phyloP scores from a whole-genome alignment of 2,329 filamentous ascomycete species.

The Colletotrichum sp. region DNA sequence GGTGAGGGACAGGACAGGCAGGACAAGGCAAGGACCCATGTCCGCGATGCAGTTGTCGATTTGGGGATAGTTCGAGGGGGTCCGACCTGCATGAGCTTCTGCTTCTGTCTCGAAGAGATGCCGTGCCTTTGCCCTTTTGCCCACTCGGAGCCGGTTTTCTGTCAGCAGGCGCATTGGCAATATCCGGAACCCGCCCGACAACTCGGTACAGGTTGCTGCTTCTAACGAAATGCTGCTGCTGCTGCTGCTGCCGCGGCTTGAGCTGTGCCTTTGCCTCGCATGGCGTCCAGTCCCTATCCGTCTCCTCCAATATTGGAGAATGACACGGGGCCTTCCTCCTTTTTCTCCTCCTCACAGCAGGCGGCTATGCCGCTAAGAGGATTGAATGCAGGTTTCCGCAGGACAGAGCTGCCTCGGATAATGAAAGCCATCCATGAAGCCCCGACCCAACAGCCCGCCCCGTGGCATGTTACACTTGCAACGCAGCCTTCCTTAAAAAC shows the following conservation, averaged over 20 bases:
- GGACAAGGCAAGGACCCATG: not conserved
- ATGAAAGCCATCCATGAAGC: not conserved
- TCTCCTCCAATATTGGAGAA: not conserved
- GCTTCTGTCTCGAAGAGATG: not conserved
- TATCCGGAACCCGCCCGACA: conserved; percentile 19
- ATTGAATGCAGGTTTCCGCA: conserved; percentile 5
- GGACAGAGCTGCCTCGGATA: not conserved
- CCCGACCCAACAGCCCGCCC: not conserved
- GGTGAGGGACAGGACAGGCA: not conserved
- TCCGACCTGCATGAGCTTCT: conserved; percentile 6
- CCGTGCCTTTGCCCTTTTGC: not conserved
- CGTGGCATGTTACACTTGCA: not conserved
- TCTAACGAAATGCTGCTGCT: not conserved
- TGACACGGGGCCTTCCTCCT: not conserved
- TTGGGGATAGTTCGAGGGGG: conserved; percentile 9
- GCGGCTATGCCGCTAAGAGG: not conserved
- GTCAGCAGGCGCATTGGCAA: not conserved
- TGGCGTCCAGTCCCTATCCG: not conserved
- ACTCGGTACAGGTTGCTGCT: not conserved
- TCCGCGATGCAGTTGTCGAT: conserved; percentile 18
- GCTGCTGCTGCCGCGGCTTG: not conserved
- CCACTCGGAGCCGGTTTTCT: conserved; percentile 4
- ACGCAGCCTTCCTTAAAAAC: not conserved
- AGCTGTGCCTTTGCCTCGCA: not conserved
- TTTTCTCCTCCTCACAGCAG: not conserved